Conservation (phyloP, 1,139 yeast species). For the Geotrichum siamense region DNA sequence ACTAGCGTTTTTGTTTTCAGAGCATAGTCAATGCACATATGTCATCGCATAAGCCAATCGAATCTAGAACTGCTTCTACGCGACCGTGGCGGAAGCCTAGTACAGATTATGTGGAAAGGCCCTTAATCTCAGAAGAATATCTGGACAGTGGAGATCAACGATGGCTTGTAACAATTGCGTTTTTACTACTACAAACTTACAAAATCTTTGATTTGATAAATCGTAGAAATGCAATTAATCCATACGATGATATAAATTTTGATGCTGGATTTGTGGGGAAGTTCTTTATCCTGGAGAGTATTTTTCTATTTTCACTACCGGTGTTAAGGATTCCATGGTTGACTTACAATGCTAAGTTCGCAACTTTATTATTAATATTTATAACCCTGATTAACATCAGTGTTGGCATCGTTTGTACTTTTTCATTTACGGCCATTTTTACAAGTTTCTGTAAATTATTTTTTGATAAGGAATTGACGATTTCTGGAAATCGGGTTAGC, state of each 20-base stretch:
- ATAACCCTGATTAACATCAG: too few species aligned
- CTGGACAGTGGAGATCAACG: conserved; percentile 83
- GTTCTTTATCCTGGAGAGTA: conserved; percentile 65
- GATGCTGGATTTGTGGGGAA: conserved; percentile 53
- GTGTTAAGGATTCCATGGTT: conserved; percentile 67
- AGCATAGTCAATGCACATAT: conserved; percentile 8
- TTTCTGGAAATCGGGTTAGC: conserved; percentile 49
- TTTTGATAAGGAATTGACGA: conserved; percentile 56
- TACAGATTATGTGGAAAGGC: not conserved
- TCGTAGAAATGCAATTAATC: conserved; percentile 35
- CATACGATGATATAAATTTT: conserved; percentile 38
- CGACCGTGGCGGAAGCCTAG: conserved; percentile 18
- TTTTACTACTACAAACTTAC: conserved; percentile 69
- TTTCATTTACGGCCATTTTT: conserved; percentile 48
- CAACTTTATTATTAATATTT: too few species aligned
- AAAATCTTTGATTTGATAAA: conserved; percentile 64
- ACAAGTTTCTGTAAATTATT: conserved; percentile 42
- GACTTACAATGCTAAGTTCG: too few species aligned
- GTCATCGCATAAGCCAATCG: conserved; percentile 7
- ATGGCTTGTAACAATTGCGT: conserved; percentile 54
- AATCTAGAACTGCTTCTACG: conserved; percentile 2
- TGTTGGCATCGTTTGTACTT: conserved; percentile 32
- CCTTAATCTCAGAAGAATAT: conserved; percentile 30
- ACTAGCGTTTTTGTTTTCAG: not conserved
- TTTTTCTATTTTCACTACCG: conserved; percentile 63